Base-by-base conservation (phyloP, 2,329 filamentous ascomycete genomes). In the Fusarium praegraminearum region DNA sequence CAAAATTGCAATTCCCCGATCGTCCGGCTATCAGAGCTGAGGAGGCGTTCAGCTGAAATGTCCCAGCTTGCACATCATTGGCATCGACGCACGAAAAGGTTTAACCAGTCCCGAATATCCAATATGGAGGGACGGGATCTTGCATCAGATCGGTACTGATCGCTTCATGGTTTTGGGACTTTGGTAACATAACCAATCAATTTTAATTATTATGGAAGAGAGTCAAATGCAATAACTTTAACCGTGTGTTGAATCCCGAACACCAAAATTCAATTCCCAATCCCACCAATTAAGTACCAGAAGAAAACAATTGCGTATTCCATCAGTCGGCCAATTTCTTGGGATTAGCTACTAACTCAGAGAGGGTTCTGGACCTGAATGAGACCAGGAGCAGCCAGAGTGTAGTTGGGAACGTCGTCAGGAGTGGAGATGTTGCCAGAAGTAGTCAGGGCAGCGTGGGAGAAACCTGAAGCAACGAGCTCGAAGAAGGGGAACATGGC, bases 341-440 rank as follows among this genome's bases (percentile, higher is more conserved):
- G 18, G 24, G 38, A 45, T 30, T 51, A 10, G 20, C 56, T 56
- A 16, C 49, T 30, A 12, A 30, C 28, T 20, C 38, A n/a, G 33
- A 69, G 18, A 28, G 68, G 43, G 28, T 72, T 68, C 46, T 57
- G 52, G 26, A 77, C 77, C 67, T 79, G 78, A 26, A 79, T 78
- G 35, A 79, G 36, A n/a, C 70, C 77, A 8, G 78, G 78, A 5
- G 71, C 78, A 20, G 77, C 78, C 2, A 79, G 62, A 5, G 78
- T 75, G 11, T 54, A 46, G 6, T 57, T 57, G 0, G 70, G 65
- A 3, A 79, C 57, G 13, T 70, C 75, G 22, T 74, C 70, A 0
- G 70, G 61, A 7, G 36, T 70, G 13, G 59, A 45, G 52, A 78
- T 78, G 20, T 68, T 53, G 36, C 61, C 58, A 18, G 56, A 57